Evolutionary conservation across 345 rosid genomes (phyloP).

Genomic region (Xanthoceras sorbifolium): DNA sequence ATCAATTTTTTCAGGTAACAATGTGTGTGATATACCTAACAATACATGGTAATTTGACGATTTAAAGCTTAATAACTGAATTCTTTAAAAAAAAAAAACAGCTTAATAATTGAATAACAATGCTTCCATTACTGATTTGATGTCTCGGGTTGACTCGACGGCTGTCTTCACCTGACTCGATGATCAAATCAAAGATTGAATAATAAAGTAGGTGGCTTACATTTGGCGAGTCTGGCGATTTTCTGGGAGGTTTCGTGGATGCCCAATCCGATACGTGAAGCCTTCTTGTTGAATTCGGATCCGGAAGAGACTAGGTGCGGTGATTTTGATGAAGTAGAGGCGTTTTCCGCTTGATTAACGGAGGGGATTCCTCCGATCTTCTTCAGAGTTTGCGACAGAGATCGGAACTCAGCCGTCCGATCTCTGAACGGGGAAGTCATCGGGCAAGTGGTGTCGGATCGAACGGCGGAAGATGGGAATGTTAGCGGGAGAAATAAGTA

Average conservation of each 20-base stretch:
- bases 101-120: too few species aligned
- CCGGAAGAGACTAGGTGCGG: conserved; percentile 45
- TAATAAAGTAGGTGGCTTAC: conserved; percentile 29
- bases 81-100: too few species aligned
- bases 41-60: too few species aligned
- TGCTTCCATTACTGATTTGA: too few species aligned
- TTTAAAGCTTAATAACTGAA: too few species aligned
- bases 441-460: background rate
- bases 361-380: conserved; percentile 59
- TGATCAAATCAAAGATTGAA: background rate
- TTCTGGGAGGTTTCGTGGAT: conserved; percentile 75
- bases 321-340: conserved; percentile 31
- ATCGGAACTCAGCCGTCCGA: conserved; percentile 83
- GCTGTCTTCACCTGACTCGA: too few species aligned
- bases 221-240: conserved; percentile 65
- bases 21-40: too few species aligned
- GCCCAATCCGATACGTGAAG: conserved; percentile 63
- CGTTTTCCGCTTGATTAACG: conserved; percentile 26
- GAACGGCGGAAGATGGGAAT: background rate
- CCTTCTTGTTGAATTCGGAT: conserved; percentile 85
- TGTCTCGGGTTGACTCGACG: too few species aligned
- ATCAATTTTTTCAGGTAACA: too few species aligned
- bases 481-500: background rate
- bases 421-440: conserved; percentile 72
- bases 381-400: conserved; percentile 64